Percentiles rank a stretch among this genome's conserved stretches.
Evolutionary conservation across 768 basidiomycete genomes (phyloP).

Genomic region (Leccinum disarticulatum): DNA sequence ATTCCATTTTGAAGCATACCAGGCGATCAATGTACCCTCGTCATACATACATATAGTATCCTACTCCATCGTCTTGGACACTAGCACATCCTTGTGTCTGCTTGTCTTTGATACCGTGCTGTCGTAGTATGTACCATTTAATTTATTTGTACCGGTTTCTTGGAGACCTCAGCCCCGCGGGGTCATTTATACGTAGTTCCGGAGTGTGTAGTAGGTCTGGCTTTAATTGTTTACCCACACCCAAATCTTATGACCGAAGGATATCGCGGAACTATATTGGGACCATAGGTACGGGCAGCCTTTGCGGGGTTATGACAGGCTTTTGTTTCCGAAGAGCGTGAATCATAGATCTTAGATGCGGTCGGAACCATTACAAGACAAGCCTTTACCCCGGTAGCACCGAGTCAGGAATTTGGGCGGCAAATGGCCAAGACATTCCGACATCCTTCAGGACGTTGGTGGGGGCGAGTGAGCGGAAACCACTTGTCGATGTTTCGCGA

Average conservation of each 20-base stretch:
- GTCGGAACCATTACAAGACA: not conserved
- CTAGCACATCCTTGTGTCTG: not conserved
- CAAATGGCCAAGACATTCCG: not conserved
- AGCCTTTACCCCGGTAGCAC: conserved; percentile 3
- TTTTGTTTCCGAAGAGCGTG: not conserved
- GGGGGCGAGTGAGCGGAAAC: not conserved
- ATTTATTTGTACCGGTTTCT: not conserved
- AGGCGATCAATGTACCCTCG: not conserved
- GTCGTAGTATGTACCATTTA: conserved; percentile 4
- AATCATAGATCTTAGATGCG: not conserved
- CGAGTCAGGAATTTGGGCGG: not conserved
- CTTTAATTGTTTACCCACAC: not conserved
- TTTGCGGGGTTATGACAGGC: not conserved
- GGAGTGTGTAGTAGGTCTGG: not conserved
- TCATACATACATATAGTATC: not conserved
- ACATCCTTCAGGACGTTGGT: conserved; percentile 1
- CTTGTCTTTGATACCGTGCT: not conserved
- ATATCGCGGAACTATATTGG: not conserved
- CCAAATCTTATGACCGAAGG: not conserved
- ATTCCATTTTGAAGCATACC: not conserved
- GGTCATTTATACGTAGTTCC: not conserved
- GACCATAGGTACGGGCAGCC: not conserved
- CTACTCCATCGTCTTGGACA: not conserved
- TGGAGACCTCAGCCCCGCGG: not conserved
- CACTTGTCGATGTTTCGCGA: not conserved